Evolutionary conservation across 768 basidiomycete species (phyloP).

Genomic region (Neoboletus brunneissimus): DNA sequence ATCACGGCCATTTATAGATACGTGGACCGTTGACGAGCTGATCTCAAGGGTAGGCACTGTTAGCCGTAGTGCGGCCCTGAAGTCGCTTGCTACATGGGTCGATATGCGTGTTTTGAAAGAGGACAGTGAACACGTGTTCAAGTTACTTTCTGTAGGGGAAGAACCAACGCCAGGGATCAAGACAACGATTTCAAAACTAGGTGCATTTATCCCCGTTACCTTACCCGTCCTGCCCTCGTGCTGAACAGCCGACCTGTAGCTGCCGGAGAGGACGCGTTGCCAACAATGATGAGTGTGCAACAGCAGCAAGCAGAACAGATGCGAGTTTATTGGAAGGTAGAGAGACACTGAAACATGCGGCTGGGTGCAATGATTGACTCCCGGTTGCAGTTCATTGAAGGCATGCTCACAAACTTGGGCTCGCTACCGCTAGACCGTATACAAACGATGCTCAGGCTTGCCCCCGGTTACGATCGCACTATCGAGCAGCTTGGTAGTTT

Average conservation of each 20-base stretch:
- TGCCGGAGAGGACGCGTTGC: slow-evolving; percentile 44
- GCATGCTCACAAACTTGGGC: slow-evolving; percentile 87
- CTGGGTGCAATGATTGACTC: neutral
- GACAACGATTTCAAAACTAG: slow-evolving; percentile 21
- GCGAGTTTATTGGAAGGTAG: slow-evolving; percentile 84
- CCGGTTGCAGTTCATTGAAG: slow-evolving; percentile 70
- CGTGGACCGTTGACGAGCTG: slow-evolving; percentile 72
- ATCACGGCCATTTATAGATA: slow-evolving; percentile 38
- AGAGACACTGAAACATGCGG: neutral
- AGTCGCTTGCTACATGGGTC: slow-evolving; percentile 80
- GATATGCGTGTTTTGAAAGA: slow-evolving; percentile 80
- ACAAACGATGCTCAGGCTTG: slow-evolving; percentile 83
- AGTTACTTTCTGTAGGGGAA: slow-evolving; percentile 61
- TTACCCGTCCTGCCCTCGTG: neutral
- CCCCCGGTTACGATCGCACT: slow-evolving; percentile 77
- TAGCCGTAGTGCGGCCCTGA: slow-evolving; percentile 61
- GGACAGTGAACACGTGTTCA: slow-evolving; percentile 55
- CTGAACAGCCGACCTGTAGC: slow-evolving; percentile 11
- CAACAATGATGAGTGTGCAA: slow-evolving; percentile 53
- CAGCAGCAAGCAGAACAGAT: slow-evolving; percentile 85
- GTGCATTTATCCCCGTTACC: slow-evolving; percentile 12
- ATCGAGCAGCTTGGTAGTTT: slow-evolving; percentile 75
- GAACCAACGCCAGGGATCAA: slow-evolving; percentile 35
- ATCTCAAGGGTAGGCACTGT: slow-evolving; percentile 60
- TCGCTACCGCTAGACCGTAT: slow-evolving; percentile 76